Base-by-base conservation (phyloP, 2,329 filamentous ascomycete genomes). In the Leptographium procerum region DNA sequence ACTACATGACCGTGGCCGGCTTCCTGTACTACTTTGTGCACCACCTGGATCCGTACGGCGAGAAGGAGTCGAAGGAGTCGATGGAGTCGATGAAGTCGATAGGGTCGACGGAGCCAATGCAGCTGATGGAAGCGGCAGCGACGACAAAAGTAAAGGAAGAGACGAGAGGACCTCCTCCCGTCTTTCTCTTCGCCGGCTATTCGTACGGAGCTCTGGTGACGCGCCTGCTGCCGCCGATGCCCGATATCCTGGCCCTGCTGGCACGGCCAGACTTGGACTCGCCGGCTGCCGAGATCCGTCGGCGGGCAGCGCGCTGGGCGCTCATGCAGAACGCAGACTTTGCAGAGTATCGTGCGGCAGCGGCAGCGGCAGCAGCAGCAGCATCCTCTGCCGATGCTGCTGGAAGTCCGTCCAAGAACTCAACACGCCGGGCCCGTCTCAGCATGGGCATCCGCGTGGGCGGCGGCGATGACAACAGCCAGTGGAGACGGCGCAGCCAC, bases 171-270 rank as follows among this genome's bases (percentile, higher is more conserved):
- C 19, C 60, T 14, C 36, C 53, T 4, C 72, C 70, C 2, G 58
- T 76, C 53, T 67, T 85, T 3, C 66, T 96, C 6, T 75, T 56
- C 8, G 86, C 81, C 2, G 91, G 91, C 14, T 96, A 96, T 69
- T 96, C 91, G 0, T 96, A 96, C 69, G 94, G 94, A 50, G 89
- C 90, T 5, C 80, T 96, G 67, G 82, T 97, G 45, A 84, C 89
- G 2, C 84, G 81, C 0, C 83, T 86, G 59, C 78, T 95, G 0
- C 89, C 90, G 0, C 76, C 83, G 0, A 71, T 86, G 40, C 69
- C 75, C 13, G 70, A 76, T 0, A 81, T 95, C 31, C 71, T 89
- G 28, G 69, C 76, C 1, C 71, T 79, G 1, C 90, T 94, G 64
- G 67, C 72, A 9, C 69, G 72, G 0, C 79, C 83, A 0, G 63